Percentiles rank a stretch among this genome's conserved stretches.
These are phyloP conservation scores for Isoetes taiwanensis DNA, from an alignment of 75 land plant species.

Conservation along the genomic window DNA sequence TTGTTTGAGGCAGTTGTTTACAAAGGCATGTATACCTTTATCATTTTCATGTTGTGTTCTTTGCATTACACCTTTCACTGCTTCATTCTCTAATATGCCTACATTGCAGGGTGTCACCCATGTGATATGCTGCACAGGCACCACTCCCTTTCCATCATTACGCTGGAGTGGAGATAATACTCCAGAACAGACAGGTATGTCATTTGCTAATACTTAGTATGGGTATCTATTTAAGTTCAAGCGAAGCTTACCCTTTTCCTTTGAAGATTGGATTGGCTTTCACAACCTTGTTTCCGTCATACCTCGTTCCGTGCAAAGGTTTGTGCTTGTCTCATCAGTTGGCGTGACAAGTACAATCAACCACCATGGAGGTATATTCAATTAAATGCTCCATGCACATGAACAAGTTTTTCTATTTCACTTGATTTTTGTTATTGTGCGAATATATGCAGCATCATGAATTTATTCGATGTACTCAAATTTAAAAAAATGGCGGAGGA, in stretches of 20 bases:
- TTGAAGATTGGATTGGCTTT: slow-evolving; percentile 85
- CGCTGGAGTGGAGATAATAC: slow-evolving; percentile 96
- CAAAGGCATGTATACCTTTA: no score
- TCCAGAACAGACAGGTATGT: slow-evolving; percentile 83
- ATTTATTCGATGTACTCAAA: slow-evolving; percentile 91
- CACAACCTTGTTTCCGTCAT: slow-evolving; percentile 63
- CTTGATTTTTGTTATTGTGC: neutral
- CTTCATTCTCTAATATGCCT: neutral
- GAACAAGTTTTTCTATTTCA: no score
- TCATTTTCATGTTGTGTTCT: no score
- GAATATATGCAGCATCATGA: slow-evolving; percentile 57
- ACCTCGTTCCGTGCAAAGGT: slow-evolving; percentile 46
- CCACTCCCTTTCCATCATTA: slow-evolving; percentile 91
- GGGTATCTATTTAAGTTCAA: neutral
- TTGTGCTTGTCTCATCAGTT: slow-evolving; percentile 87
- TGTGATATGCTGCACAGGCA: slow-evolving; percentile 97
- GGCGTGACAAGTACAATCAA: slow-evolving; percentile 82
- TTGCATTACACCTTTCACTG: no score
- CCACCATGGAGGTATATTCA: slow-evolving; percentile 75
- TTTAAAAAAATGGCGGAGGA: slow-evolving; percentile 95
- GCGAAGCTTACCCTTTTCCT: neutral
- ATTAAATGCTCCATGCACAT: no score
- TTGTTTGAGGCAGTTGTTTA: no score
- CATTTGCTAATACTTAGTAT: neutral
- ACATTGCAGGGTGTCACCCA: slow-evolving; percentile 76